Evolutionary conservation across 306 rosid genomes (phyloP).

Genomic region (Datisca glomerata): DNA sequence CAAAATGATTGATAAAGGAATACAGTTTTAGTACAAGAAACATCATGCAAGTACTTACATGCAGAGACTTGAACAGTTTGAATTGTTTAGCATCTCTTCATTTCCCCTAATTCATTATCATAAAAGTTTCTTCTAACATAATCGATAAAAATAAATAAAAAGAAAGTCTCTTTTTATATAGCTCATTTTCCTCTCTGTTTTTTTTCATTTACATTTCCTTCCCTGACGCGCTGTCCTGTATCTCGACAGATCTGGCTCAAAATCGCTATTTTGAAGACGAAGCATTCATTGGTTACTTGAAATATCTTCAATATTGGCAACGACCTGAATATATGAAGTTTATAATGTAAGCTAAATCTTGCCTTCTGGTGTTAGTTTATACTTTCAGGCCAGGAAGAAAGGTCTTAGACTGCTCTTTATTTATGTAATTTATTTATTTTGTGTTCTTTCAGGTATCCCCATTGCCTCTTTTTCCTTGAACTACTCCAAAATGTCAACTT

Average conservation of each 20-base stretch:
- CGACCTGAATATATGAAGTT: constrained; percentile 74
- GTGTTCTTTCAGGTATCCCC: constrained; percentile 91
- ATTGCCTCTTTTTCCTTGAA: constrained; percentile 85
- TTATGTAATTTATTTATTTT: too few species aligned
- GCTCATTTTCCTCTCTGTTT: too few species aligned
- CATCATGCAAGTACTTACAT: too few species aligned
- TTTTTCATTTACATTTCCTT: not conserved
- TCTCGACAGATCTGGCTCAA: constrained; percentile 74
- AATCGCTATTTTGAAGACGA: constrained; percentile 94
- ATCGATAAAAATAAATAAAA: too few species aligned
- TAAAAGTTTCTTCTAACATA: too few species aligned
- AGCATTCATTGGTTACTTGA: constrained; percentile 89
- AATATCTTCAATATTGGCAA: constrained; percentile 94
- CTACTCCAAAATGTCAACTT: constrained; percentile 85
- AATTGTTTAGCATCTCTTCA: too few species aligned
- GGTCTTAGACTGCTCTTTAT: too few species aligned
- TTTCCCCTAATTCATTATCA: too few species aligned
- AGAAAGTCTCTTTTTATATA: too few species aligned
- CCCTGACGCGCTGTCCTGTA: constrained; percentile 9
- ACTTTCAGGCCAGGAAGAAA: not conserved
- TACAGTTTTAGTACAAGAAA: too few species aligned
- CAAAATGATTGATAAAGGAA: too few species aligned
- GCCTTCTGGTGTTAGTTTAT: not conserved
- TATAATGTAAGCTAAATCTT: constrained; percentile 57
- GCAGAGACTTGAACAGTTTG: too few species aligned